Percentiles rank a stretch among this genome's conserved stretches.
Conservation (phyloP, 2,329 filamentous ascomycete genomes). For the Apiospora saccharicola region DNA sequence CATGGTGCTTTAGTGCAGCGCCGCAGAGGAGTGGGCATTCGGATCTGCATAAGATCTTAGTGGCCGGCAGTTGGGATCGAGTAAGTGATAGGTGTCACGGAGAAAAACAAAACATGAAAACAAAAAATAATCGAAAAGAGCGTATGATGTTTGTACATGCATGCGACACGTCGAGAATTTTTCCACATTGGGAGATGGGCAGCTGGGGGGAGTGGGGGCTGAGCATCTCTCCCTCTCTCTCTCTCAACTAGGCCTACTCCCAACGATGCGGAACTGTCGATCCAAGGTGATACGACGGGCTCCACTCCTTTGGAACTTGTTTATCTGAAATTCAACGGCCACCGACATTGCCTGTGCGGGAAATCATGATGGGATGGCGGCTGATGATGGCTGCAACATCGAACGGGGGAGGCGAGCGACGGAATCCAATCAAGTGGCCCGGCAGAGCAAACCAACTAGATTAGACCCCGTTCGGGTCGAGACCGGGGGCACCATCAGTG, state of each 20-base stretch:
- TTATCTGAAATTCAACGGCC: background rate
- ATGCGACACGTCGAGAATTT: background rate
- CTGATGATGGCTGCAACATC: background rate
- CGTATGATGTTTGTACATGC: background rate
- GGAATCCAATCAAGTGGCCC: background rate
- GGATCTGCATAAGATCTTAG: background rate
- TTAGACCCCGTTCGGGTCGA: background rate
- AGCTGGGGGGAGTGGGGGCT: background rate
- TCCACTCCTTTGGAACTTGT: background rate
- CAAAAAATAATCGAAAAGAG: background rate
- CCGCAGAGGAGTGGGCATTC: background rate
- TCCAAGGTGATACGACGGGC: background rate
- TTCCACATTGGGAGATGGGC: background rate
- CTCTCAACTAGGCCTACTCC: no score
- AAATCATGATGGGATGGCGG: background rate
- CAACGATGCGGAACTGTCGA: background rate
- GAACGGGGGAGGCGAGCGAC: background rate
- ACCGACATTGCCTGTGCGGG: background rate
- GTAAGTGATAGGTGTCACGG: background rate
- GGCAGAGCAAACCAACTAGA: background rate
- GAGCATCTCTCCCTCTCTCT: background rate
- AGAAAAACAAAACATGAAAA: background rate
- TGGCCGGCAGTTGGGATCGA: background rate
- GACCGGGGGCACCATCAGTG: background rate
- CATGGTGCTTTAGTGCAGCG: background rate